A percentile compares a stretch with the other conserved stretches of the same genome.
These are phyloP conservation scores for Biscogniauxia mediterranea DNA, from an alignment of 2,329 filamentous ascomycete species.

Conservation along the genomic window DNA sequence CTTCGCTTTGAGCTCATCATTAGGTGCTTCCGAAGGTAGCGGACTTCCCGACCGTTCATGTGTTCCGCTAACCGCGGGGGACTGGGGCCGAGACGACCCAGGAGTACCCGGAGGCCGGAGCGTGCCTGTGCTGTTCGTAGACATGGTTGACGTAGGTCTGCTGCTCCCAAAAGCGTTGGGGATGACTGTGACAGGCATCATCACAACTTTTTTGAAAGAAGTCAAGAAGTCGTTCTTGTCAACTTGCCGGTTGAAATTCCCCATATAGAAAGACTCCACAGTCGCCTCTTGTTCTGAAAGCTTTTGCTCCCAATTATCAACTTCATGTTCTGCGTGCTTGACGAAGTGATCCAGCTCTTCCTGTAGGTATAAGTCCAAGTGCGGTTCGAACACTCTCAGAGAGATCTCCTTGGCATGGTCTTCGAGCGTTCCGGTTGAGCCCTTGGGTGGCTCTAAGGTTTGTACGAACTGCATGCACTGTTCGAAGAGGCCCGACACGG, in stretches of 20 bases:
- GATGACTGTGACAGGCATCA: slow-evolving; percentile 95
- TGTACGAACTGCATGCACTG: slow-evolving; percentile 78
- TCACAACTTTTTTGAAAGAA: slow-evolving; percentile 97
- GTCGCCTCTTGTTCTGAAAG: slow-evolving; percentile 87
- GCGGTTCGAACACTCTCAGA: slow-evolving; percentile 78
- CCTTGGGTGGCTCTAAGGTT: slow-evolving; percentile 65
- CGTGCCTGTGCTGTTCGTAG: slow-evolving; percentile 29
- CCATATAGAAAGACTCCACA: slow-evolving; percentile 93
- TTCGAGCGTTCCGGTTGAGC: slow-evolving; percentile 57
- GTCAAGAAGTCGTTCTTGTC: slow-evolving; percentile 96
- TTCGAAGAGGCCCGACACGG: slow-evolving; percentile 83
- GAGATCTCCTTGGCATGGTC: slow-evolving; percentile 67
- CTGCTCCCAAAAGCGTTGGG: slow-evolving; percentile 58
- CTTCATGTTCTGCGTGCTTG: slow-evolving; percentile 70
- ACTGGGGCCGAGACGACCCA: slow-evolving; percentile 48
- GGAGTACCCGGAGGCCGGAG: slow-evolving; percentile 35
- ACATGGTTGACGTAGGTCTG: slow-evolving; percentile 34
- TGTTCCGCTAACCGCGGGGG: slow-evolving; percentile 41
- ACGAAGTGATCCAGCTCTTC: slow-evolving; percentile 89
- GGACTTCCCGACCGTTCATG: slow-evolving; percentile 42
- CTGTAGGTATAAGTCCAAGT: slow-evolving; percentile 88
- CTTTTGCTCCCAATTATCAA: slow-evolving; percentile 86
- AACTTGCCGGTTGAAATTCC: slow-evolving; percentile 87
- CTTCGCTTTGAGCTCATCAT: slow-evolving; percentile 90
- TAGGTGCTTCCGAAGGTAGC: slow-evolving; percentile 67